Evolutionary conservation across 2,329 filamentous ascomycete genomes (phyloP).

Genomic region (Mycosphaerella sp.): DNA sequence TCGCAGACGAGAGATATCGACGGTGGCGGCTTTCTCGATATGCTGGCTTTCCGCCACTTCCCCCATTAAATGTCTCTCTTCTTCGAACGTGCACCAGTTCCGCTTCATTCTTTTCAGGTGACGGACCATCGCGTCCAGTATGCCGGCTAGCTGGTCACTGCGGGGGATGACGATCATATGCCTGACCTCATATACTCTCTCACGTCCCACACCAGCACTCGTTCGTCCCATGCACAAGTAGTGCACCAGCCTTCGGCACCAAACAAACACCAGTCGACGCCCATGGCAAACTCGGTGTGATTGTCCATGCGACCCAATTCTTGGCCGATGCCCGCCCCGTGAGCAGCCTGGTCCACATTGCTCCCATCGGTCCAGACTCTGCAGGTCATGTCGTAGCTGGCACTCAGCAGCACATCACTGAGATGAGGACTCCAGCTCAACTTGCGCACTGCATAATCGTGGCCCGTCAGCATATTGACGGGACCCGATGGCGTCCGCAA

Average conservation of each 20-base stretch:
- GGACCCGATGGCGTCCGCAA: slow-evolving; percentile 74
- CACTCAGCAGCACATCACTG: slow-evolving; percentile 78
- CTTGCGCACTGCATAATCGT: slow-evolving; percentile 83
- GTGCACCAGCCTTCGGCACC: slow-evolving; percentile 94
- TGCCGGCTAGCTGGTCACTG: no score
- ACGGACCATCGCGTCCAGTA: no score
- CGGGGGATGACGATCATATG: neutral
- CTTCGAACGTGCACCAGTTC: no score
- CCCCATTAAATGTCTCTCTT: no score
- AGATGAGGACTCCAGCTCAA: slow-evolving; percentile 91
- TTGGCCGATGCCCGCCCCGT: slow-evolving; percentile 37
- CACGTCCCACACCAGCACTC: slow-evolving; percentile 87
- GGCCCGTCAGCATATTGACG: slow-evolving; percentile 67
- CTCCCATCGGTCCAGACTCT: slow-evolving; percentile 86
- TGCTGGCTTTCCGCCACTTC: no score
- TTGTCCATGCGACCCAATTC: slow-evolving; percentile 83
- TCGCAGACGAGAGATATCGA: neutral
- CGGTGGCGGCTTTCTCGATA: neutral
- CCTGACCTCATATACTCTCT: slow-evolving; percentile 52
- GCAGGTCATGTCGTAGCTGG: slow-evolving; percentile 97
- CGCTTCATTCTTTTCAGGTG: no score
- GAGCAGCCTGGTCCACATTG: slow-evolving; percentile 39
- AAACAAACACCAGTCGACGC: slow-evolving; percentile 97
- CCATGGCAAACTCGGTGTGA: slow-evolving; percentile 94
- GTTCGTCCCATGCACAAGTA: slow-evolving; percentile 90